Percentiles rank a stretch among this genome's conserved stretches.
Conservation (phyloP, 2,329 filamentous ascomycete species). For the Thermoascus crustaceus region DNA sequence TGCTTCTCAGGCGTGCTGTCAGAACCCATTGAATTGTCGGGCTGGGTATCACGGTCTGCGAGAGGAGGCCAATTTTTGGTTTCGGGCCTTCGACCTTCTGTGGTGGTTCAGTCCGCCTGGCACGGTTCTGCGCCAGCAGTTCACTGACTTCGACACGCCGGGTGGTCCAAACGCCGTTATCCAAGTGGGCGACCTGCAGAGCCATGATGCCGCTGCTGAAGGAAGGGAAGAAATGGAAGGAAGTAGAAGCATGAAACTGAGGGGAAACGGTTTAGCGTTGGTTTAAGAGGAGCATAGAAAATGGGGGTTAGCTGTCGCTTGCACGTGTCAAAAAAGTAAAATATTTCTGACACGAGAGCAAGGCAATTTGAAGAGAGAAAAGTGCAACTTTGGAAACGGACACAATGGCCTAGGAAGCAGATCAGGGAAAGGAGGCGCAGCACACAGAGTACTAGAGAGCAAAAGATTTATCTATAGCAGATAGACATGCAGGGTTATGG, state of each 20-base stretch:
- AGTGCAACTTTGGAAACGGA: too few species aligned
- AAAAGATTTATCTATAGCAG: too few species aligned
- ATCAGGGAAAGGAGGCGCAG: too few species aligned
- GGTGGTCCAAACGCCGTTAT: conserved; percentile 3
- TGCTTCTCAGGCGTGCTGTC: conserved; percentile 66
- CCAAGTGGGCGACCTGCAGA: conserved; percentile 4
- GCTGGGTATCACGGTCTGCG: conserved; percentile 68
- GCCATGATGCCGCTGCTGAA: not conserved
- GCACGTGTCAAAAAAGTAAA: too few species aligned
- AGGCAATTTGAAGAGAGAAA: too few species aligned
- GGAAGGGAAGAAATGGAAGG: not conserved
- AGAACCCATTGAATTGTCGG: conserved; percentile 69
- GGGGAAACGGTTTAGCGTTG: not conserved
- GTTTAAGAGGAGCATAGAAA: too few species aligned
- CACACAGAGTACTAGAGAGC: too few species aligned
- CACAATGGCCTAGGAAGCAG: too few species aligned
- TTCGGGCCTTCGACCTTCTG: conserved; percentile 22
- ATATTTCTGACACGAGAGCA: too few species aligned
- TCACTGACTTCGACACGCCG: conserved; percentile 2
- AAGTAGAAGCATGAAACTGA: not conserved
- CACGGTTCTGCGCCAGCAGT: not conserved
- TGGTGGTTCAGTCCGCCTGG: conserved; percentile 6
- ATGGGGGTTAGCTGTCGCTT: too few species aligned
- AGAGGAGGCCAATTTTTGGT: conserved; percentile 63
- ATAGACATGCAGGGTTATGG: too few species aligned